Base-by-base conservation (phyloP, 2,329 filamentous ascomycete species). In the Torrubiella hemipterigena region DNA sequence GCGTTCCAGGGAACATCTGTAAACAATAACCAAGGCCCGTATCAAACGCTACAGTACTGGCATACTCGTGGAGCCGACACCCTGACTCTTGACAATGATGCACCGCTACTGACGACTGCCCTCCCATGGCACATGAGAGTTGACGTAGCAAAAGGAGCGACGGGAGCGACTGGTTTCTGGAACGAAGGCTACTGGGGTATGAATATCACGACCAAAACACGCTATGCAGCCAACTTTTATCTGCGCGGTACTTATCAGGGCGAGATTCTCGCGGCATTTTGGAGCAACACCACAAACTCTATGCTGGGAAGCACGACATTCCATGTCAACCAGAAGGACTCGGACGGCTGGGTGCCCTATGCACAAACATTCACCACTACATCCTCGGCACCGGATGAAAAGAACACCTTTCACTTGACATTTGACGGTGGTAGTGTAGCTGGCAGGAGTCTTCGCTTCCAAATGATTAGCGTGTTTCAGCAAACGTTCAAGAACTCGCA, bases 381-480 rank as follows among this genome's bases (percentile, higher is more conserved):
- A 6, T 12, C 15, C 6, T 25, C 23, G 6, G 23, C 23, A 12
- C 23, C 23, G 6, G 23, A 25, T 14, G 12, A 25, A 12, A 25
- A 25, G 23, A 25, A 25, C 11, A 25, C 23, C 23, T 25, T 25
- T 25, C 23, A 25, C 23, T 5, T 6, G 23, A 25, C 23, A 12
- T 25, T 25, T 25, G 23, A 25, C 11, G 23, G 23, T 14, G 23
- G 12, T 12, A 6, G 23, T 14, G 23, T 25, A 12, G 23, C 23
- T 12, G 23, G 23, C 23, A 12, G 15, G 6, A 25, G 23, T 14
- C 23, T 25, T 5, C 23, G 23, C 6, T 25, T 25, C 23, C 23
- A 25, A 14, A 25, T 12, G 23, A 25, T 35, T 22, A 35, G 28
- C 19, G 17, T 35, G 4, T 35, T 35, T 29, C 20, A 13, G 22